phyloP scores from a whole-genome alignment of 306 rosid genomes.

The Medicago truncatula region DNA sequence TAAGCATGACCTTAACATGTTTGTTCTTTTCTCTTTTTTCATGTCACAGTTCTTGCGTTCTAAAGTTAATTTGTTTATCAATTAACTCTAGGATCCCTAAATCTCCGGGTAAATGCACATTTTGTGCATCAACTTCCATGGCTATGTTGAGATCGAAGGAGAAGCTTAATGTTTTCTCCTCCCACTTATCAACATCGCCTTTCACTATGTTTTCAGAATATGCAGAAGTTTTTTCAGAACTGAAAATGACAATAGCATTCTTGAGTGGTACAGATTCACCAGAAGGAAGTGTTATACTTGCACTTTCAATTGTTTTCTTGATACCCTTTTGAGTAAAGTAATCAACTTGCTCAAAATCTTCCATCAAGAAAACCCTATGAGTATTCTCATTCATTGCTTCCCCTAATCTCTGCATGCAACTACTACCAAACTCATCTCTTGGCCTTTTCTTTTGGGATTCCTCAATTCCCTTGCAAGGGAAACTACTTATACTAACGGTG shows the following conservation, averaged over 20 bases:
- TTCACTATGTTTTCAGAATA: slow-evolving; percentile 36
- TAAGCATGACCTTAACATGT: too few species aligned
- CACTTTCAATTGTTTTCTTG: slow-evolving; percentile 63
- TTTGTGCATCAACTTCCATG: slow-evolving; percentile 48
- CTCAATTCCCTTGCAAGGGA: too few species aligned
- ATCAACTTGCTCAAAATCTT: slow-evolving; percentile 49
- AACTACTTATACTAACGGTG: too few species aligned
- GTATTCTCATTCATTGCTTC: too few species aligned
- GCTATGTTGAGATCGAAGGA: slow-evolving; percentile 76
- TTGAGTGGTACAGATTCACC: slow-evolving; percentile 65
- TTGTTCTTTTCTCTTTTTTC: neutral
- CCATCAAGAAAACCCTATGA: too few species aligned
- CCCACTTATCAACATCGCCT: slow-evolving; percentile 31
- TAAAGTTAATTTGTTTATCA: slow-evolving; percentile 60
- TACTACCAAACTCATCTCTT: too few species aligned
- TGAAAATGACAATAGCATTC: slow-evolving; percentile 80
- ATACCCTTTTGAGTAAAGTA: slow-evolving; percentile 64
- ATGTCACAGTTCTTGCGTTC: slow-evolving; percentile 39
- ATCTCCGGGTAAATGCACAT: neutral
- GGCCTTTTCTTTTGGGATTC: too few species aligned
- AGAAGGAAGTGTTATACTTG: slow-evolving; percentile 56
- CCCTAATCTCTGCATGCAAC: too few species aligned
- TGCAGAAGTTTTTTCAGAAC: slow-evolving; percentile 45
- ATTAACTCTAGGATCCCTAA: slow-evolving; percentile 59
- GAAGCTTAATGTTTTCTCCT: slow-evolving; percentile 5